Percentiles rank a stretch among this genome's conserved stretches.
phyloP scores from a whole-genome alignment of 177 flowering plant species.

The Telopea speciosissima region DNA sequence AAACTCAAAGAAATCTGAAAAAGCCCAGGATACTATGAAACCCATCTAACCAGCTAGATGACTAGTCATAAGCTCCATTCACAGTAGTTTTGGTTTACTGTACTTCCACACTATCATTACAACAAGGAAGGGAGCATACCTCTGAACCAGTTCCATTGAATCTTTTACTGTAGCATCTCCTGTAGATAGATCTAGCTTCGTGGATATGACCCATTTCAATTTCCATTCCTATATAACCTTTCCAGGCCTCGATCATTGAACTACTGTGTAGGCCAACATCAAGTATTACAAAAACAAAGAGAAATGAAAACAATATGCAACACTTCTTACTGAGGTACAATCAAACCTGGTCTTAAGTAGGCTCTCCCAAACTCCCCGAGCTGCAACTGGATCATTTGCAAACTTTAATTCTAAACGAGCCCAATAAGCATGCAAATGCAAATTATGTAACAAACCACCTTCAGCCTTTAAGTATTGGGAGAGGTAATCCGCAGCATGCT shows the following conservation, averaged over 20 bases:
- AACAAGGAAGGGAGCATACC: conserved; percentile 31
- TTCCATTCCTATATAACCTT: conserved; percentile 79
- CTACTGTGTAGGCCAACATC: conserved; percentile 41
- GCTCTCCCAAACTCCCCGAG: conserved; percentile 95
- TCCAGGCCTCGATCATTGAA: conserved; percentile 73
- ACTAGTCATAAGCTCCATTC: neutral
- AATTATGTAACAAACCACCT: conserved; percentile 32
- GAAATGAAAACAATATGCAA: neutral
- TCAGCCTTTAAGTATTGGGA: conserved; percentile 58
- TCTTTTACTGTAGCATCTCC: conserved; percentile 83
- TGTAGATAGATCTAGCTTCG: conserved; percentile 81
- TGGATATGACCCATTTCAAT: conserved; percentile 49
- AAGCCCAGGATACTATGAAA: neutral
- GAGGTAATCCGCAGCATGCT: conserved; percentile 82
- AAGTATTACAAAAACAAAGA: neutral
- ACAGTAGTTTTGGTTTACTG: neutral
- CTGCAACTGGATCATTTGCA: conserved; percentile 66
- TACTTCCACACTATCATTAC: neutral
- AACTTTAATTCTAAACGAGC: conserved; percentile 63
- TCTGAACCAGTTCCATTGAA: conserved; percentile 84
- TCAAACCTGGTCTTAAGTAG: conserved; percentile 70
- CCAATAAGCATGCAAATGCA: conserved; percentile 73
- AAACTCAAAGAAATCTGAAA: neutral
- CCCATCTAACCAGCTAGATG: neutral
- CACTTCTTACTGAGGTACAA: neutral